Base-by-base conservation (phyloP, 1,139 yeast species). In the Trichomonascaceae sp. region DNA sequence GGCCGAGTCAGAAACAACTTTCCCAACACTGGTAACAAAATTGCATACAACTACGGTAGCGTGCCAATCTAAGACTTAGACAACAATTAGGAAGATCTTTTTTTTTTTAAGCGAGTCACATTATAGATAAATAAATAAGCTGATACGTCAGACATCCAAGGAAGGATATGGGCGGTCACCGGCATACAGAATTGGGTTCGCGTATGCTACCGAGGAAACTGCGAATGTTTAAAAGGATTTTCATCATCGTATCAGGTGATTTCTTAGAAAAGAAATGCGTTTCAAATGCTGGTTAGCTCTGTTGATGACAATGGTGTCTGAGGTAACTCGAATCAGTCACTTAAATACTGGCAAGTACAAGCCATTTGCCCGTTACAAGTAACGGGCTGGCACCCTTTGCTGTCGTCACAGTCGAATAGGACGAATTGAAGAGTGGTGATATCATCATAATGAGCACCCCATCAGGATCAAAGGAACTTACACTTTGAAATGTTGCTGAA, bases 141-240 rank as follows among this genome's bases (percentile, higher is more conserved):
- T n/a, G 3, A 13, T 23, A 34, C 37, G 62, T 62, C 71, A 65
- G 79, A 72, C 79, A 73, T 72, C 78, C 78, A 70, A 69, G 77
- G 78, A 72, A 73, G 78, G 60, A 57, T 57, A 65, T 44, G 42
- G 44, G 48, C 85, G 85, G 85, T 76, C 85, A 76, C 84, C 64
- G 82, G 62, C 74, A 71, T 69, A 74, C 81, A 57, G 67, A 67
- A 72, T 66, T 74, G 79, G 85, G 84, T 76, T 76, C 82, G 59
- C 65, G 82, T 72, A 69, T 64, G 74, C 80, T 76, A 76, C 85
- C 85, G 85, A 70, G 85, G 85, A 76, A 76, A 76, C 85, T 76
- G 85, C 85, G 85, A 76, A 76, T 76, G 85, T 76, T 71, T 60
- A 67, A 65, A 73, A 71, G 61, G 65, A 60, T 60, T 72, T 73